Evolutionary conservation across 768 basidiomycete species (phyloP), one percentile per base, ranked within the genome.

Genomic region (Suillus plorans): DNA sequence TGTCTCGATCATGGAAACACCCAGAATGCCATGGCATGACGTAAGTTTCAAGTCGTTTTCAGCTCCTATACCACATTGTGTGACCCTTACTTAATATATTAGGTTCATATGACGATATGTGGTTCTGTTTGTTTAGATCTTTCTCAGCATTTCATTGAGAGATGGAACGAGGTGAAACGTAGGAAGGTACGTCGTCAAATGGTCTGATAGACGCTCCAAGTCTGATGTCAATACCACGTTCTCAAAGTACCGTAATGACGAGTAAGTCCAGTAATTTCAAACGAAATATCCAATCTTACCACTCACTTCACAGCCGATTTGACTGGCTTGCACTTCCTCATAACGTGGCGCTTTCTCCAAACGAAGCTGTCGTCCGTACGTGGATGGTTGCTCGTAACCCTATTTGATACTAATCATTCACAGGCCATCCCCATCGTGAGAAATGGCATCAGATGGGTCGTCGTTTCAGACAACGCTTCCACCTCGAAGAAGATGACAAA

Each of bases 21-120:
- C 86, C 1, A 81, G 92, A 66, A 94, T 95, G 94, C 94, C 96
- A 1, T 98, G 96, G 96, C 96, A 98, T 72, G 96, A 98, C 78
- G 94, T 93, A 63, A 64, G 90, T 78, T 49, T 61, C 34, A 61
- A 49, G 61, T 25, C 25, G 49, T 42, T 55, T 31, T 34, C 34
- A 20, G 42, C 39, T 5, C 28, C 55, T 28, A n/a, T 36, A 37
- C 61, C 20, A 8, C 31, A 34, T 28, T 49, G 60, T 64, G 63
- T 34, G 37, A 63, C 20, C 63, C 60, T 49, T 31, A 22, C 18
- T 67, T 2, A 18, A 31, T 8, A 12, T 55, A 16, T 6, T 73
- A 91, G 89, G 84, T 90, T 14, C 95, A 95, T 73, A 91, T 93
- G 89, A 94, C 92, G 5, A 77, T 95, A 28, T 79, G 82, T 16